A percentile compares a stretch with the other conserved stretches of the same genome.
These are phyloP conservation scores for Neoarthrinium moseri DNA, from an alignment of 2,329 filamentous ascomycete species.

Conservation along the genomic window DNA sequence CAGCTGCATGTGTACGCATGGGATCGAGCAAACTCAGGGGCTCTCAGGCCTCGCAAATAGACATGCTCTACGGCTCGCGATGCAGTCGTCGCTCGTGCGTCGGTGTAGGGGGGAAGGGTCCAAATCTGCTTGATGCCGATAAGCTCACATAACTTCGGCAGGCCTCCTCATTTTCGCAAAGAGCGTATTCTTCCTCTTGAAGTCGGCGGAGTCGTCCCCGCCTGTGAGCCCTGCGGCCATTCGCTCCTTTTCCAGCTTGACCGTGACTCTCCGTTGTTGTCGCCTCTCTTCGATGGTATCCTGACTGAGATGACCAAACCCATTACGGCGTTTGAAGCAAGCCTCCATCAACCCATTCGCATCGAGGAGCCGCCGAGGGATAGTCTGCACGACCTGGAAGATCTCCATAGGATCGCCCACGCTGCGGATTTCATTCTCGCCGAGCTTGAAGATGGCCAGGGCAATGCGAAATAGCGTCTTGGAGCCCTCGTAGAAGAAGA, in stretches of 20 bases:
- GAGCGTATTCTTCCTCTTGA: conserved; percentile 42
- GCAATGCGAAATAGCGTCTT: conserved; percentile 93
- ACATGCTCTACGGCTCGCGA: too few species aligned
- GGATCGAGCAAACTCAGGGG: too few species aligned
- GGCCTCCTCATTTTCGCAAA: conserved; percentile 26
- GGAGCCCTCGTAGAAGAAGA: conserved; percentile 92
- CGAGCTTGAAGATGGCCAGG: conserved; percentile 85
- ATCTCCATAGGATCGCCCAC: conserved; percentile 91
- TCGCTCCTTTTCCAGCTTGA: conserved; percentile 45
- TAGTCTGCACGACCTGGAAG: conserved; percentile 87
- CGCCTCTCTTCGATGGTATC: conserved; percentile 76
- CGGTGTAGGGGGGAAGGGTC: too few species aligned
- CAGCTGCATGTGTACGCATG: too few species aligned
- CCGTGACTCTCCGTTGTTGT: conserved; percentile 59
- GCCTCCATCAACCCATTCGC: conserved; percentile 79
- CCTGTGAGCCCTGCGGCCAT: conserved; percentile 21
- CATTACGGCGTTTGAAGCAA: conserved; percentile 77
- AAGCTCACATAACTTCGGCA: background rate
- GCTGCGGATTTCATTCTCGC: conserved; percentile 75
- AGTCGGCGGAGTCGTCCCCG: conserved; percentile 28
- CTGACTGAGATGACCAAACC: conserved; percentile 79
- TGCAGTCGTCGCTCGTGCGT: too few species aligned
- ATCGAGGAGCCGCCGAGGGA: conserved; percentile 79
- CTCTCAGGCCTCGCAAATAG: too few species aligned
- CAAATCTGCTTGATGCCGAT: too few species aligned